Conservation (phyloP, 2,329 filamentous ascomycete genomes). For the Diaporthe velutina region DNA sequence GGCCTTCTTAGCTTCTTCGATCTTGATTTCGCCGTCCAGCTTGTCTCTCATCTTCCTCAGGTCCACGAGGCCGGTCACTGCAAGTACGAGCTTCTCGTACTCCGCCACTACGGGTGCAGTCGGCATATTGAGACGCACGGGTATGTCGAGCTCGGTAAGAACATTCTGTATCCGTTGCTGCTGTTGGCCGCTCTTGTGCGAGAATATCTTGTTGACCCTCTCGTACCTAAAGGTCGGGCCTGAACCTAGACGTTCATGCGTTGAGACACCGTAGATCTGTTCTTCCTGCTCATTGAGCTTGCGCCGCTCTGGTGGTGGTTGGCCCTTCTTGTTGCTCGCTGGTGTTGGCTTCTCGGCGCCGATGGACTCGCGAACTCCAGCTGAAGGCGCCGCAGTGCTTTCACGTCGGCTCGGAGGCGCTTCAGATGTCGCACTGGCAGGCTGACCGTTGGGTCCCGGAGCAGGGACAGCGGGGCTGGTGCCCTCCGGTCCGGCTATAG, state of each 20-base stretch:
- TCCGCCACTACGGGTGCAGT: conserved; percentile 78
- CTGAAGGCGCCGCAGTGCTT: conserved; percentile 61
- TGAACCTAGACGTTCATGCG: conserved; percentile 86
- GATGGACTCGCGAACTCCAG: conserved; percentile 60
- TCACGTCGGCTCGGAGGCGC: conserved; percentile 60
- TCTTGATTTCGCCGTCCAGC: conserved; percentile 77
- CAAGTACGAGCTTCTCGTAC: conserved; percentile 78
- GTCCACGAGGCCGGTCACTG: conserved; percentile 78
- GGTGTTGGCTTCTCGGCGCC: conserved; percentile 53
- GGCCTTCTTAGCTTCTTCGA: conserved; percentile 69
- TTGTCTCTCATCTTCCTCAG: conserved; percentile 82
- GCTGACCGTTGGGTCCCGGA: conserved; percentile 48
- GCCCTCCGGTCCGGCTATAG: conserved; percentile 72
- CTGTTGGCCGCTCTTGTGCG: conserved; percentile 81
- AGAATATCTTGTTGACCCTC: conserved; percentile 82
- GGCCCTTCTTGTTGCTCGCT: conserved; percentile 65
- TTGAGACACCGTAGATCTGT: conserved; percentile 83
- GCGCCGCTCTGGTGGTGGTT: conserved; percentile 68
- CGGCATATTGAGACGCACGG: conserved; percentile 78
- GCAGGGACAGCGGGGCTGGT: conserved; percentile 58
- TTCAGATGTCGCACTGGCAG: conserved; percentile 54
- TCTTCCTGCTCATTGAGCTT: conserved; percentile 83
- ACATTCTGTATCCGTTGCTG: conserved; percentile 81
- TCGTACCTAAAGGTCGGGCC: conserved; percentile 93
- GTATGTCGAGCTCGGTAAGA: conserved; percentile 79